Evolutionary conservation across 805 yeast genomes (phyloP), one percentile per base, ranked within the genome.

Genomic region (Kodamaea nitidulidarum): DNA sequence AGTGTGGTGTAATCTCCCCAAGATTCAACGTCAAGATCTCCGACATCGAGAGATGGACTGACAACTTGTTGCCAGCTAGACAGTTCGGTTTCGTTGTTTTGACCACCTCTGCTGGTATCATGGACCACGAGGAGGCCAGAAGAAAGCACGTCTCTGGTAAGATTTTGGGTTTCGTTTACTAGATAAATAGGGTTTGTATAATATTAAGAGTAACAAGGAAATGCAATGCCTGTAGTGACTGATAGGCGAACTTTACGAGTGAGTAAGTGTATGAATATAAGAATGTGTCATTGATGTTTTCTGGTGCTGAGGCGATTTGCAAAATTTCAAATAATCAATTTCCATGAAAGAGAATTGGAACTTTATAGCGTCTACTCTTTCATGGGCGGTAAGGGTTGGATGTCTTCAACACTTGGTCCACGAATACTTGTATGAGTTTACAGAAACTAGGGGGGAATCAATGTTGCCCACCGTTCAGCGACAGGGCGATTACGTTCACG

Each of bases 391-490:
- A 7, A 59, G 85, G 21, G 78, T 81, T 3, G 80, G 84, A 3
- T 82, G 88, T 45, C 66, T 73, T 45, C 55, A 71, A 10, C 97
- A 90, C 59, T 65, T 88, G 8, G 55, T 81, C 7, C 84, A 78
- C 46, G 78, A 78, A 28, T 75, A 80, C 53, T 61, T 82, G 12
- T 82, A 78, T 54, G 95, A 86, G 54, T 78, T 82, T 56, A 75
- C 88, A 6, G 88, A 80, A 51, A 87, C 98, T 0, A 68, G 80
- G 46, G 98, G 98, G 2, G 97, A 88, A 55, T 85, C 95, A 18
- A 93, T 93, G 98, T 71, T 93, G 28, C 97, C 98, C 0, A 88
- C 98, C 0, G 61, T 93, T 15, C 80, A 81, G 38, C 76, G 81
- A 7, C 63, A 73, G 15, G 76, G 82, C 36, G 97, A 91, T 58